These are phyloP conservation scores for Hirsutella thompsonii DNA, from an alignment of 2,329 filamentous ascomycete species.

Conservation along the genomic window DNA sequence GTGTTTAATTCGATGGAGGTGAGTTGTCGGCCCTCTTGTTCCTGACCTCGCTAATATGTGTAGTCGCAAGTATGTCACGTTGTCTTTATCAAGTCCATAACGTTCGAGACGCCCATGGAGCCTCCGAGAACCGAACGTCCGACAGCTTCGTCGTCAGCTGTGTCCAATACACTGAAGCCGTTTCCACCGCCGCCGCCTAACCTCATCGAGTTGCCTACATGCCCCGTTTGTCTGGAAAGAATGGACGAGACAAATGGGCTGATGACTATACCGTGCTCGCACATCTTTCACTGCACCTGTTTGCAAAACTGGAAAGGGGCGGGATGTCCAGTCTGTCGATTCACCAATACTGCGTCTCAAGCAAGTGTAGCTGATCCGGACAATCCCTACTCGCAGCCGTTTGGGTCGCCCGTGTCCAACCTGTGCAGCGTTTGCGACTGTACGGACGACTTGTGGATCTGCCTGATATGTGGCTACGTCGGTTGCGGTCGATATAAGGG, in stretches of 20 bases:
- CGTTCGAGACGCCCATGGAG: constrained; percentile 54
- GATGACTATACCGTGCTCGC: constrained; percentile 91
- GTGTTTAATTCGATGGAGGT: constrained; percentile 88
- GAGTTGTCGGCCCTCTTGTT: constrained; percentile 8
- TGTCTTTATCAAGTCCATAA: constrained; percentile 86
- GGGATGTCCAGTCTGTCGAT: constrained; percentile 89
- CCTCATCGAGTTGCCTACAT: constrained; percentile 84
- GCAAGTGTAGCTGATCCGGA: constrained; percentile 25
- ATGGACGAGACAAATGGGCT: constrained; percentile 97
- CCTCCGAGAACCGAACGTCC: constrained; percentile 41
- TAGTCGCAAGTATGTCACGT: constrained; percentile 86
- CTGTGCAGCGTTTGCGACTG: constrained; percentile 74
- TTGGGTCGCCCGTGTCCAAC: constrained; percentile 48
- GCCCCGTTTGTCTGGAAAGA: constrained; percentile 87
- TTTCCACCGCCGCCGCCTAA: constrained; percentile 63
- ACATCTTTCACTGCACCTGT: constrained; percentile 95
- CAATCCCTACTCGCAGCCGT: constrained; percentile 40
- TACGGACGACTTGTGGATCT: constrained; percentile 82
- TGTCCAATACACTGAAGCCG: constrained; percentile 37
- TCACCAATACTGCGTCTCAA: constrained; percentile 44
- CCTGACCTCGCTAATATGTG: not conserved
- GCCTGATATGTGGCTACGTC: constrained; percentile 81
- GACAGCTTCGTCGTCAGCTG: constrained; percentile 28
- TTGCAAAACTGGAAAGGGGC: constrained; percentile 91
- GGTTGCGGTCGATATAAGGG: constrained; percentile 92